Evolutionary conservation across 1,139 yeast species (phyloP), one percentile per base, ranked within the genome.

Genomic region (Hyphopichia fennica): DNA sequence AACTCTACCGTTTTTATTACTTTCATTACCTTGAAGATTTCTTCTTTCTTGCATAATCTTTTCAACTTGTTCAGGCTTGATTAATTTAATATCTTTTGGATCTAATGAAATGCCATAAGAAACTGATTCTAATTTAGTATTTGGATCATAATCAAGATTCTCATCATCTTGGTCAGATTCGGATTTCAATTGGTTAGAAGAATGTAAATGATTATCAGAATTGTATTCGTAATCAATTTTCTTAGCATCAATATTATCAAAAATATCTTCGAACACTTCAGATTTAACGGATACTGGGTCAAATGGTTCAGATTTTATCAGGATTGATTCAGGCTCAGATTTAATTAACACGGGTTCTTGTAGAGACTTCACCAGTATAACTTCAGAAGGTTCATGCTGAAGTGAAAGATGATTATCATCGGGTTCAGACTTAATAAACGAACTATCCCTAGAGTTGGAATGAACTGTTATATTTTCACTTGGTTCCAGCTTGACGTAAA

Each of bases 41-140:
- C n/a, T n/a, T n/a, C n/a, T 17, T n/a, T 33, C 35, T 9, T 14
- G 25, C 29, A 22, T 22, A 5, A 13, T 34, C 11, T 15, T 23
- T 8, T 34, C 29, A 13, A 20, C 8, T 13, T 16, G n/a, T 20
- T 34, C 29, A 10, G 29, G 20, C 25, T 29, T 16, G 18, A 38
- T 28, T 11, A 32, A 34, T 28, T 29, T 33, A 5, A 38, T 17
- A 19, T 38, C 41, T 10, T 28, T 38, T 3, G 37, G 34, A 15
- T 38, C 41, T 22, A 34, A 34, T 9, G 41, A 33, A 19, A 38
- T 10, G 3, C 36, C 36, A 33, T 38, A 38, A 3, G 41, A 38
- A 14, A 16, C 41, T 3, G 41, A 38, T 20, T 38, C 41, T 17
- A 38, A 19, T 18, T 38, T n/a, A 14, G 38, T 27, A 35, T 29